These are phyloP conservation scores for Peronospora belbahrii DNA, from an alignment of 352 stramenopile genomes.

Conservation along the genomic window DNA sequence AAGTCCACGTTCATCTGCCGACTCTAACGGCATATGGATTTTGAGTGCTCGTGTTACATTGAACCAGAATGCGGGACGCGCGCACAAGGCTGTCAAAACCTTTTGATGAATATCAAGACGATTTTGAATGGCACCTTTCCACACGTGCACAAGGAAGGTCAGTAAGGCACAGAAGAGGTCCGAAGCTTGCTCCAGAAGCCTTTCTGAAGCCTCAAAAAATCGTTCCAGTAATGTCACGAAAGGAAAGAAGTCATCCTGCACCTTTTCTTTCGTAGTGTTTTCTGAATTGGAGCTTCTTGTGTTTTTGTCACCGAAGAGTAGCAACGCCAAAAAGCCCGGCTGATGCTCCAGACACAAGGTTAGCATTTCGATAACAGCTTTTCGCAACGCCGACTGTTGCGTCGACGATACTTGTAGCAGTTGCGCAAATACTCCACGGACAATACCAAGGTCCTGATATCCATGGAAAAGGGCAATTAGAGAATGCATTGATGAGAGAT, in stretches of 20 bases:
- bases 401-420: constrained; percentile 26
- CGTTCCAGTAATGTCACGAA: constrained; percentile 39
- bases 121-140: constrained; percentile 36
- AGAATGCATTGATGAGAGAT: constrained; percentile 31
- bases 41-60: constrained; percentile 51
- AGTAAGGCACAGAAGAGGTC: constrained; percentile 55
- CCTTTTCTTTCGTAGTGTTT: constrained; percentile 8
- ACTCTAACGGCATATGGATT: constrained; percentile 47
- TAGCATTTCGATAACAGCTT: constrained; percentile 44
- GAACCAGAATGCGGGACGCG: constrained; percentile 40
- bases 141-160: constrained; percentile 48
- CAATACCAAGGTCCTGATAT: constrained; percentile 27
- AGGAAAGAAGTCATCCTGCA: constrained; percentile 15
- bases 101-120: constrained; percentile 38
- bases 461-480: constrained; percentile 46
- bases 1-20: constrained; percentile 26
- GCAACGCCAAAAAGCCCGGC: constrained; percentile 46
- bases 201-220: constrained; percentile 51
- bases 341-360: constrained; percentile 50
- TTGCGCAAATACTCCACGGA: constrained; percentile 35
- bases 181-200: constrained; percentile 43
- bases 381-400: constrained; percentile 20
- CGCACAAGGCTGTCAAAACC: constrained; percentile 35
- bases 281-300: constrained; percentile 11
- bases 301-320: constrained; percentile 33